These are phyloP conservation scores for Pisolithus microcarpus DNA, from an alignment of 768 basidiomycete genomes.

Conservation along the genomic window DNA sequence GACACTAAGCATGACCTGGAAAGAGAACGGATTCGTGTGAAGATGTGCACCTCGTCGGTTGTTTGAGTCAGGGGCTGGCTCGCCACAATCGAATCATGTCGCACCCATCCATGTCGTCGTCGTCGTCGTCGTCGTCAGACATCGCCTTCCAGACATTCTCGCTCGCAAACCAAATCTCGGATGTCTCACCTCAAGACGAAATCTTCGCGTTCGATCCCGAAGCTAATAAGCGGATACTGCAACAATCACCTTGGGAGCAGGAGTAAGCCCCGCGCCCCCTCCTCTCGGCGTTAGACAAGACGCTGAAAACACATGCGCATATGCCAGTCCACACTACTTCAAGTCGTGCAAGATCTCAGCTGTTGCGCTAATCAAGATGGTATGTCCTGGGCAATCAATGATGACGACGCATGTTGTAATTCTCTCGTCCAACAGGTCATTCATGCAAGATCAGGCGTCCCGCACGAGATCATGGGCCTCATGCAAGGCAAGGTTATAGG, in stretches of 20 bases:
- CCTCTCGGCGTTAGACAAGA: neutral
- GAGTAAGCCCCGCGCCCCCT: too few species aligned
- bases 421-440: slow-evolving; percentile 65
- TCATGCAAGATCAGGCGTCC: slow-evolving; percentile 94
- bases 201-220: slow-evolving; percentile 72
- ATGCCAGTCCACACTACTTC: slow-evolving; percentile 65
- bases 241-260: slow-evolving; percentile 74
- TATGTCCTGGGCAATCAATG: slow-evolving; percentile 23
- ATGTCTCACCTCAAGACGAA: slow-evolving; percentile 69
- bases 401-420: neutral
- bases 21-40: too few species aligned
- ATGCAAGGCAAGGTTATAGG: slow-evolving; percentile 95
- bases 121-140: slow-evolving; percentile 32
- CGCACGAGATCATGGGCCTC: slow-evolving; percentile 98
- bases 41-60: too few species aligned
- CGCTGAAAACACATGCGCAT: neutral
- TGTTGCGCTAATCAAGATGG: slow-evolving; percentile 94
- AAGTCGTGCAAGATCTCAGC: slow-evolving; percentile 93
- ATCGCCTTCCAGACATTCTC: slow-evolving; percentile 70
- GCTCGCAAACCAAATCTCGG: slow-evolving; percentile 60
- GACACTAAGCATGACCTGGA: too few species aligned
- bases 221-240: slow-evolving; percentile 58
- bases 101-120: slow-evolving; percentile 6
- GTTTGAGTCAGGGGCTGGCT: too few species aligned
- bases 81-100: too few species aligned